Base-by-base conservation (phyloP, 768 basidiomycete species). In the Gelatoporia subvermispora region DNA sequence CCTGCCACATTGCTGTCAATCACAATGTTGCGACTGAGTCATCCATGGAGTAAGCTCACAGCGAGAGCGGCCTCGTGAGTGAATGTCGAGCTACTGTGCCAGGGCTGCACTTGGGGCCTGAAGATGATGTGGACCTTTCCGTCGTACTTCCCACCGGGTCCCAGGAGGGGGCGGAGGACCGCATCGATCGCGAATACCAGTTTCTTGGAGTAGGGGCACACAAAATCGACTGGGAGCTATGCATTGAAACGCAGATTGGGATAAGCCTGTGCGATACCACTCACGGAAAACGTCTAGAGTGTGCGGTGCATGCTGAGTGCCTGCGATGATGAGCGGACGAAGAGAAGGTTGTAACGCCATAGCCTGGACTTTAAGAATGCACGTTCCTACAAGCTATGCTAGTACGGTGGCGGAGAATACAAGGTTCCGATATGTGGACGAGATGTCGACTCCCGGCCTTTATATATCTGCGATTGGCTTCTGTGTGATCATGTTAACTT, bases 341-440 rank as follows among this genome's bases (percentile, higher is more conserved):
- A 93, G 77, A 43, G 78, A 81, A 1, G 90, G 88, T 73, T 82
- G 85, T 38, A 92, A 74, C 41, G 90, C 84, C 90, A 93, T 93
- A 13, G 35, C 28, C 13, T 31, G 28, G 13, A 31, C 28, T 5
- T 31, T 13, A 7, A 31, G 5, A 5, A 7, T 7, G 13, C 13
- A 13, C 28, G 28, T 13, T 31, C 7, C 28, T 7, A 31, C 13
- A 31, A 13, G 28, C 28, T 31, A 7, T 31, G n/a, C n/a, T n/a
- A n/a, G n/a, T n/a, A n/a, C n/a, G 13, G 28, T 13, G 28, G 28
- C 28, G 28, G 28, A 31, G 28, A 31, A 31, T 5, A 31, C 5
- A 5, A 31, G 28, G 13, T 5, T 13, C 28, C 28, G 28, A 13
- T 31, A 13, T 7, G 28, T 31, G 5, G 5, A 13, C 28, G n/a